A percentile compares a stretch with the other conserved stretches of the same genome.
Conservation (phyloP, 164 flowering plant genomes). For the Aristolochia fimbriata region DNA sequence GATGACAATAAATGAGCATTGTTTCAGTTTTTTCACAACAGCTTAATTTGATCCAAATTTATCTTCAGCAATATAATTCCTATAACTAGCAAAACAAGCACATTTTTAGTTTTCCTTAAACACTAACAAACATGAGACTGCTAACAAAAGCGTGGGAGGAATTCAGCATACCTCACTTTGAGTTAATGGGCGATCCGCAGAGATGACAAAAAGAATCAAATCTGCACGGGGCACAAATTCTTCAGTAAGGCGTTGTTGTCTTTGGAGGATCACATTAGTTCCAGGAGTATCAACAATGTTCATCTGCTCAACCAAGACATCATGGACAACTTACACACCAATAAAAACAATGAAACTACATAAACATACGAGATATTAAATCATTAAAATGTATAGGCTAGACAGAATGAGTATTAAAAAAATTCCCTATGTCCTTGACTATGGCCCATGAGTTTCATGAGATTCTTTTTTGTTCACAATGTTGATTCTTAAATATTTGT, state of each 20-base stretch:
- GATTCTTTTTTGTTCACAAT: too few species aligned
- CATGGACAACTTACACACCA: too few species aligned
- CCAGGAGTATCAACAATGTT: constrained; percentile 95
- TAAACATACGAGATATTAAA: too few species aligned
- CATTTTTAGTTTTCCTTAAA: background rate
- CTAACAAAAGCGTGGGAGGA: background rate
- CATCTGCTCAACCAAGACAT: constrained; percentile 43
- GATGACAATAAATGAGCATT: constrained; percentile 10
- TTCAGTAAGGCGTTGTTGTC: constrained; percentile 94
- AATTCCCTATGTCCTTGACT: too few species aligned
- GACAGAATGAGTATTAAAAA: too few species aligned
- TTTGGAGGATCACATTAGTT: constrained; percentile 91
- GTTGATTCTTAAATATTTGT: too few species aligned
- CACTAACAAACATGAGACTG: background rate
- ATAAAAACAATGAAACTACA: too few species aligned
- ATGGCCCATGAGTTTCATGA: too few species aligned
- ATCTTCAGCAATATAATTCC: background rate
- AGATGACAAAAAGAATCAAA: constrained; percentile 82
- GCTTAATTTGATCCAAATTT: background rate
- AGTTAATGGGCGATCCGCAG: constrained; percentile 93
- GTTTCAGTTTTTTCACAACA: background rate
- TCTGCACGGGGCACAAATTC: constrained; percentile 98
- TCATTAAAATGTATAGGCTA: too few species aligned
- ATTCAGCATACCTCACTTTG: constrained; percentile 75
- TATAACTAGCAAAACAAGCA: background rate